Evolutionary conservation across 2,329 filamentous ascomycete genomes (phyloP).

Genomic region (Pseudocercospora crystallina): DNA sequence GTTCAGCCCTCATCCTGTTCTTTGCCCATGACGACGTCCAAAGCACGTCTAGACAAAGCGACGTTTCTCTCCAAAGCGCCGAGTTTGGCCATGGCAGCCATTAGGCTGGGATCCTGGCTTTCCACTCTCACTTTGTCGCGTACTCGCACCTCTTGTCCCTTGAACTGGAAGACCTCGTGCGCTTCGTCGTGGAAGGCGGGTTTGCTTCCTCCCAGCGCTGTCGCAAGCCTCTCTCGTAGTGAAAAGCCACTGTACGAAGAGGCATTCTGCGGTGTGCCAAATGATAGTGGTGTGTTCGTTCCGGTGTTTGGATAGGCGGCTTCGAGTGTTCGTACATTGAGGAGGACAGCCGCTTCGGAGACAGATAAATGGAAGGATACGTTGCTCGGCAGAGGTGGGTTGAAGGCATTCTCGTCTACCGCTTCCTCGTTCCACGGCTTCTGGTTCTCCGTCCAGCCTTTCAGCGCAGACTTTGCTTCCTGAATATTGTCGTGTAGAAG

Average conservation of each 20-base stretch:
- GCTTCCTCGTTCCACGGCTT: constrained; percentile 58
- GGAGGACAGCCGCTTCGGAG: constrained; percentile 55
- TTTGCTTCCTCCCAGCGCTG: constrained; percentile 44
- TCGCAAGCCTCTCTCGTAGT: constrained; percentile 56
- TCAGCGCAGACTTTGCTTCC: constrained; percentile 60
- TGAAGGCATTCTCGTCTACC: constrained; percentile 57
- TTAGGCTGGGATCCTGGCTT: constrained; percentile 81
- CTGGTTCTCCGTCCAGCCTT: constrained; percentile 53
- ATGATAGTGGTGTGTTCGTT: constrained; percentile 34
- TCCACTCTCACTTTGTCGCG: constrained; percentile 88
- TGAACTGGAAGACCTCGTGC: constrained; percentile 71
- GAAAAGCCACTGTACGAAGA: constrained; percentile 55
- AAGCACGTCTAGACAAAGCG: constrained; percentile 65
- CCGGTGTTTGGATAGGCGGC: constrained; percentile 33
- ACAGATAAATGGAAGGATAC: constrained; percentile 69
- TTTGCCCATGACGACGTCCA: constrained; percentile 75
- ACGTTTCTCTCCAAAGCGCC: constrained; percentile 74
- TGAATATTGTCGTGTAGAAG: constrained; percentile 61
- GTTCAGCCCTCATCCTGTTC: constrained; percentile 41
- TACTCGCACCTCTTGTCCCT: constrained; percentile 73
- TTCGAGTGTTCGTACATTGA: constrained; percentile 71
- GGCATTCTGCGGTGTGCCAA: constrained; percentile 9
- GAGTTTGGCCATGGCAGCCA: constrained; percentile 81
- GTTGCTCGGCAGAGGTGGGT: constrained; percentile 61
- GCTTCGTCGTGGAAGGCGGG: constrained; percentile 60